These are phyloP conservation scores for Mucuna pruriens DNA, from an alignment of 306 rosid species.

Conservation along the genomic window DNA sequence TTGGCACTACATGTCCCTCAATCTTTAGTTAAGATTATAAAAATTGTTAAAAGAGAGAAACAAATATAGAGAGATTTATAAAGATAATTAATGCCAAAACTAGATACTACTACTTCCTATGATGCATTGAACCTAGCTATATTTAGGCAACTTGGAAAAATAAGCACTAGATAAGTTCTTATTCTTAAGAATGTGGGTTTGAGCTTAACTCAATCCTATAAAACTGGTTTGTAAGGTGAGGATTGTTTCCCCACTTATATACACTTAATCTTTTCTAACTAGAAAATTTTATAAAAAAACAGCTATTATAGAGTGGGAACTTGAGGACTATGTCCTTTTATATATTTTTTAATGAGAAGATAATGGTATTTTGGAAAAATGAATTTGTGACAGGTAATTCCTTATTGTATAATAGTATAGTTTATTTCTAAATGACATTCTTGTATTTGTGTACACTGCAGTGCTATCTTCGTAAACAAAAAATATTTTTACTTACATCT, in stretches of 20 bases:
- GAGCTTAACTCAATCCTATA: too few relatives aligned
- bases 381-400: slow-evolving; percentile 7
- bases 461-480: slow-evolving; percentile 76
- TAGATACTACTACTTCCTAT: too few relatives aligned
- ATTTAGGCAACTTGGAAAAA: too few relatives aligned
- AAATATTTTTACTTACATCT: slow-evolving; percentile 86
- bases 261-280: not conserved
- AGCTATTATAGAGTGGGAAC: slow-evolving; percentile 2
- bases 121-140: too few relatives aligned
- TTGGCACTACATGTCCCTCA: not conserved
- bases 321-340: slow-evolving; percentile 12
- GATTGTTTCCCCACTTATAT: too few relatives aligned
- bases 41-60: too few relatives aligned
- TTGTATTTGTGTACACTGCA: slow-evolving; percentile 47
- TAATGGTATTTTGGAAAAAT: not conserved
- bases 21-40: not conserved
- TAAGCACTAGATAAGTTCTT: too few relatives aligned
- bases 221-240: too few relatives aligned
- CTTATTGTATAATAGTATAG: not conserved
- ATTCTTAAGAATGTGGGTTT: too few relatives aligned
- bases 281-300: not conserved
- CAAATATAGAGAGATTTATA: too few relatives aligned
- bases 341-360: slow-evolving; percentile 6
- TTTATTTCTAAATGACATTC: slow-evolving; percentile 22
- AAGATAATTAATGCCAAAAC: too few relatives aligned